Conservation (phyloP, 495 filamentous ascomycete species). For the Hypoxylon lenormandii region DNA sequence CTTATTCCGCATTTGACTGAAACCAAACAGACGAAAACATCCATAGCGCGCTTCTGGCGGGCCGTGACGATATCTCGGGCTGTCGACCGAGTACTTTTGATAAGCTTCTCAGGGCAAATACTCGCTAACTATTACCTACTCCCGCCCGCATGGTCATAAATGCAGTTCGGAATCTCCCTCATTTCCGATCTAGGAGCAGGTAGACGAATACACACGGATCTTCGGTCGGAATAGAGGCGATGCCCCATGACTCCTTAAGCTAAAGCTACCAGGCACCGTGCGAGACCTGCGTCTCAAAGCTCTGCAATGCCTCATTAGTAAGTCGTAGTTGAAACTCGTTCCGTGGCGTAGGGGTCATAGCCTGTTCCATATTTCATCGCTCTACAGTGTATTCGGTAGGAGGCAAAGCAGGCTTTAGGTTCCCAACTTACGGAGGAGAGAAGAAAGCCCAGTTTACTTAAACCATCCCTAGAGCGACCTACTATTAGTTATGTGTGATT, state of each 20-base stretch:
- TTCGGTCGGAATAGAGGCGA: constrained; percentile 10
- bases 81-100: neutral
- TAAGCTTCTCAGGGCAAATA: constrained; percentile 12
- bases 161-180: constrained; percentile 17
- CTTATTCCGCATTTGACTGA: neutral
- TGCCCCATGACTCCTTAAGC: constrained; percentile 1
- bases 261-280: constrained; percentile 37
- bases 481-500: neutral
- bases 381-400: no score
- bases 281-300: constrained; percentile 2
- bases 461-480: neutral
- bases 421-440: no score
- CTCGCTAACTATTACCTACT: constrained; percentile 21
- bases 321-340: constrained; percentile 18
- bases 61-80: neutral
- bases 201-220: constrained; percentile 22
- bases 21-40: neutral
- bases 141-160: neutral
- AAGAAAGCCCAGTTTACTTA: no score
- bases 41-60: neutral
- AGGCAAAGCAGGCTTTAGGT: no score
- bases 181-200: constrained; percentile 16
- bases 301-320: constrained; percentile 6
- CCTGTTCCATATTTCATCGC: neutral
- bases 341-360: constrained; percentile 3